Percentiles rank a stretch among this genome's conserved stretches.
Conservation (phyloP, 345 rosid genomes). For the Eutrema yunnanense region DNA sequence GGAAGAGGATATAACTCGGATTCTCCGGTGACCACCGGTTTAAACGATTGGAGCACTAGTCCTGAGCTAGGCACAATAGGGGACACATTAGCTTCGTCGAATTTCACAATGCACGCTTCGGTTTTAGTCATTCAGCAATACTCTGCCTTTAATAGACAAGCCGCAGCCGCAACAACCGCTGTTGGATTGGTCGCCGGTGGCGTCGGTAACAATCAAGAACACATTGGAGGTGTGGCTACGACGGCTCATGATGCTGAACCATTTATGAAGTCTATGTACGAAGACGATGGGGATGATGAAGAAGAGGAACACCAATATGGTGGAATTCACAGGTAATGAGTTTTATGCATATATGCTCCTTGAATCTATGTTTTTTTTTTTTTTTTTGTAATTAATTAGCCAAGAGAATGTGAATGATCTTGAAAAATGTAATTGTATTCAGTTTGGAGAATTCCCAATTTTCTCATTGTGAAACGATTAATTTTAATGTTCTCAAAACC, state of each 20-base stretch:
- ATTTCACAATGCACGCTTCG: conserved; percentile 43
- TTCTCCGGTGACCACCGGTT: conserved; percentile 37
- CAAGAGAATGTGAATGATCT: conserved; percentile 8
- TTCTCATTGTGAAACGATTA: conserved; percentile 1
- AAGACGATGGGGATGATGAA: conserved; percentile 23
- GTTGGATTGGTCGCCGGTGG: not conserved
- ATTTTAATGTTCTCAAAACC: not conserved
- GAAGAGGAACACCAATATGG: conserved; percentile 11
- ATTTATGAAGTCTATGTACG: conserved; percentile 29
- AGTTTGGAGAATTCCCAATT: not conserved
- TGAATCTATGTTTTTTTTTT: not conserved
- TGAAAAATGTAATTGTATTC: not conserved
- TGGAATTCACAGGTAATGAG: conserved; percentile 15
- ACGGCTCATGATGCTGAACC: conserved; percentile 25
- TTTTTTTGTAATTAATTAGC: not conserved
- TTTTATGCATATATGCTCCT: not conserved
- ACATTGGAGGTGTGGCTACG: not conserved
- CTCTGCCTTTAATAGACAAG: conserved; percentile 23
- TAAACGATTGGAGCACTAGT: conserved; percentile 49
- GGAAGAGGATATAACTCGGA: conserved; percentile 46
- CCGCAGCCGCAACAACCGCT: conserved; percentile 3
- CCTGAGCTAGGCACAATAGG: conserved; percentile 65
- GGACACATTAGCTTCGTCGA: conserved; percentile 43
- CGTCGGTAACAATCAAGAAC: conserved; percentile 1
- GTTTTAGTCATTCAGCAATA: conserved; percentile 62